Evolutionary conservation across 345 rosid genomes (phyloP).

Genomic region (Cardamine chenopodiifolia): DNA sequence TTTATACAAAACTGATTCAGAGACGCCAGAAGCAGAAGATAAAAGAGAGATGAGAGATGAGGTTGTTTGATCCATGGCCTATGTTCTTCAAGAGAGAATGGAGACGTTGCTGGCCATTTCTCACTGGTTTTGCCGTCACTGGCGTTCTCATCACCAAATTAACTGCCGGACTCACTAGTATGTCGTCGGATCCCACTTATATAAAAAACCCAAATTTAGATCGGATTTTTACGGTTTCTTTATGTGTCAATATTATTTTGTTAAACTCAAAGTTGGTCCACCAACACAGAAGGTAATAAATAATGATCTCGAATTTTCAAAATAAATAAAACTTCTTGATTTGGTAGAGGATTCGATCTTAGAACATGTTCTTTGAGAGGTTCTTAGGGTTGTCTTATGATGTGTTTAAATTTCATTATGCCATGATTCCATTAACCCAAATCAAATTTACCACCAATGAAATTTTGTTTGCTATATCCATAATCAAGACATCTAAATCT

Average conservation of each 20-base stretch:
- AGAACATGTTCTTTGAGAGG: not conserved
- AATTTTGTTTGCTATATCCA: not conserved
- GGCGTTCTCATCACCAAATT: conserved; percentile 71
- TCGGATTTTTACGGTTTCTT: not conserved
- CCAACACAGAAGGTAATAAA: conserved; percentile 66
- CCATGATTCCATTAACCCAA: not conserved
- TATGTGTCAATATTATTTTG: not conserved
- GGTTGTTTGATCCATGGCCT: conserved; percentile 71
- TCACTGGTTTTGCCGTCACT: conserved; percentile 78
- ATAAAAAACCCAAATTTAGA: not conserved
- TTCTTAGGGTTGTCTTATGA: too few species aligned
- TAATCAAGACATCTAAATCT: not conserved
- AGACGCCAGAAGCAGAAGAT: too few species aligned
- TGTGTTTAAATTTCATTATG: too few species aligned
- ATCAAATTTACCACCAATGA: too few species aligned
- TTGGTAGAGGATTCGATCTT: too few species aligned
- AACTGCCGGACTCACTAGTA: conserved; percentile 72
- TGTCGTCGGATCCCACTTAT: not conserved
- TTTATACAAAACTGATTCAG: too few species aligned
- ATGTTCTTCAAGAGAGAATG: conserved; percentile 85
- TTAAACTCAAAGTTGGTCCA: conserved; percentile 70
- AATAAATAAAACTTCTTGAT: not conserved
- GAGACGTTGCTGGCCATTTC: conserved; percentile 80
- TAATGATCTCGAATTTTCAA: not conserved
- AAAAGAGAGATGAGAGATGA: conserved; percentile 37